Percentiles rank a stretch among this genome's conserved stretches.
Conservation (phyloP, 192 early-diverging fungal genomes). For the Pilaira anomala region DNA sequence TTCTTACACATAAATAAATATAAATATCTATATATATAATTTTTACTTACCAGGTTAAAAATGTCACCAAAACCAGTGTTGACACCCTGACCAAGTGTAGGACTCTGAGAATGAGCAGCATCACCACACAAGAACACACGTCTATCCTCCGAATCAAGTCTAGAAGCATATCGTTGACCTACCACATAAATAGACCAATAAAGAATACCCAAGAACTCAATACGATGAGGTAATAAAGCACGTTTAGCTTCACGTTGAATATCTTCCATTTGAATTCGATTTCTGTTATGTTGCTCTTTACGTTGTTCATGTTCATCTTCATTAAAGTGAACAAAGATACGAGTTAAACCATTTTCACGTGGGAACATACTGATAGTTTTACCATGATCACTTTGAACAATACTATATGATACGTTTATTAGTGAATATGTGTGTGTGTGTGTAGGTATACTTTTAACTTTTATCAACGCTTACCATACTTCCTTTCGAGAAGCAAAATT, state of each 20-base stretch:
- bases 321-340: conserved; percentile 35
- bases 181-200: conserved; percentile 32
- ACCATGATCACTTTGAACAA: conserved; percentile 22
- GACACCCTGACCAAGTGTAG: conserved; percentile 32
- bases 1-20: too few species aligned
- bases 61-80: conserved; percentile 36
- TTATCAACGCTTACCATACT: conserved; percentile 22
- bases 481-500: conserved; percentile 26
- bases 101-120: conserved; percentile 30
- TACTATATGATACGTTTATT: conserved; percentile 18
- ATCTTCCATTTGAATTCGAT: conserved; percentile 32
- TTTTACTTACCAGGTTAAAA: conserved; percentile 24
- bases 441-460: too few species aligned
- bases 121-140: conserved; percentile 26
- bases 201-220: conserved; percentile 29
- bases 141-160: conserved; percentile 13
- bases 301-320: conserved; percentile 19
- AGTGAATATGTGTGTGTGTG: too few species aligned
- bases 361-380: conserved; percentile 28
- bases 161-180: conserved; percentile 20
- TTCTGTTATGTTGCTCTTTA: conserved; percentile 29
- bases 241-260: conserved; percentile 32
- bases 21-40: neutral
- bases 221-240: conserved; percentile 23
- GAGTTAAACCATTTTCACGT: conserved; percentile 28